These are phyloP conservation scores for Nepenthes gracilis DNA, from an alignment of 148 eudicot genomes.

Conservation along the genomic window DNA sequence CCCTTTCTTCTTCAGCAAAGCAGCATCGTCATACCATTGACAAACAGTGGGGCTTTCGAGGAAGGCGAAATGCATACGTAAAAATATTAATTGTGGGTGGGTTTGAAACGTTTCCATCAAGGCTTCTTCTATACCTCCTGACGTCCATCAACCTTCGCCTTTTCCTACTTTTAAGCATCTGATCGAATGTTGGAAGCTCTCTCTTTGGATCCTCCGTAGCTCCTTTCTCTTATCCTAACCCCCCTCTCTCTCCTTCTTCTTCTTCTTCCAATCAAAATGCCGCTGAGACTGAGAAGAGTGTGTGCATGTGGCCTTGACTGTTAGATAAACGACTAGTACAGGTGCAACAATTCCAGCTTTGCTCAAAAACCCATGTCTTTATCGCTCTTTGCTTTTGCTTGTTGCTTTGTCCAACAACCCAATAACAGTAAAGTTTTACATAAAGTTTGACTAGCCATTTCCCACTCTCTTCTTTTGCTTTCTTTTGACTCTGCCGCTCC, in stretches of 20 bases:
- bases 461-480: conserved; percentile 16
- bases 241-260: too few relatives aligned
- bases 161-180: conserved; percentile 39
- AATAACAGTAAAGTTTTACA: conserved; percentile 14
- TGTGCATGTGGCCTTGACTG: conserved; percentile 9
- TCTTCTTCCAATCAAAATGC: too few relatives aligned
- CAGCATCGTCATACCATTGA: too few relatives aligned
- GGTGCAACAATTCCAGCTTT: too few relatives aligned
- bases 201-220: conserved; percentile 6
- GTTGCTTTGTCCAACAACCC: conserved; percentile 14
- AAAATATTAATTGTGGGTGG: too few relatives aligned
- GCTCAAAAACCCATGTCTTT: too few relatives aligned
- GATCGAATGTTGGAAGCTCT: conserved; percentile 9
- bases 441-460: conserved; percentile 25
- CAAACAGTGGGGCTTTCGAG: too few relatives aligned
- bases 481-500: background rate
- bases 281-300: conserved; percentile 1
- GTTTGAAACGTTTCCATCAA: too few relatives aligned
- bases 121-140: too few relatives aligned
- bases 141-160: conserved; percentile 25
- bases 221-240: too few relatives aligned
- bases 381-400: conserved; percentile 4
- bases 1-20: too few relatives aligned
- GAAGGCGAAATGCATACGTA: too few relatives aligned
- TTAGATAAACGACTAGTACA: background rate